Evolutionary conservation across 2,329 filamentous ascomycete genomes (phyloP), one percentile per base, ranked within the genome.

Genomic region (Beauveria sp.): DNA sequence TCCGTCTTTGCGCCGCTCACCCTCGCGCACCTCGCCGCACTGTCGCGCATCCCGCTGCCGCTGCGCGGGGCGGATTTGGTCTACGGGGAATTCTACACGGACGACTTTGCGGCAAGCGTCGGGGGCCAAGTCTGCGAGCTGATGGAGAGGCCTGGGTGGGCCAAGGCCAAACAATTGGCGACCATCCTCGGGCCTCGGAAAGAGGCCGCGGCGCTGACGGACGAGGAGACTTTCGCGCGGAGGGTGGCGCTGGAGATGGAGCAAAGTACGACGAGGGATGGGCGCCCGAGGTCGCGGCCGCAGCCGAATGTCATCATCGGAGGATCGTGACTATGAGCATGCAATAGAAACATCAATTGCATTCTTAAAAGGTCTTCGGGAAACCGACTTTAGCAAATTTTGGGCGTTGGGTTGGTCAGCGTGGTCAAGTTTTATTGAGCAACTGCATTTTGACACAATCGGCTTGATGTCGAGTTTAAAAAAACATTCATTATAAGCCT

Each of bases 41-140:
- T 65, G 12, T 64, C 62, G 9, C 63, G 63, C 24, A 28, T 68
- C 43, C 66, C 62, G 18, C 55, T 68, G 14, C 66, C 66, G 14
- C 31, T 68, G 3, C 49, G 56, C 22, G 43, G 58, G 3, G 59
- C 51, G 7, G 65, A 66, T 38, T 26, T 68, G 28, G 48, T 57
- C 24, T 62, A 64, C 56, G 65, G 62, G 1, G 31, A 54, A 38
- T 64, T 58, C 43, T 67, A 66, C 59, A 62, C 63, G 14, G 26
- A 55, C 2, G 63, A 51, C 20, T 66, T 64, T 45, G 61, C 62
- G 45, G 48, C 52, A 1, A 18, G 42, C 8, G 60, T 66, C 12
- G 52, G 63, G 12, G 55, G 57, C 2, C 52, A n/a, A 14, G 57
- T 64, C 5, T 53, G 50, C 24, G 61, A 57, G 18, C 48, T 64